Conservation (phyloP, 345 rosid species). For the Eucalyptus coolabah region DNA sequence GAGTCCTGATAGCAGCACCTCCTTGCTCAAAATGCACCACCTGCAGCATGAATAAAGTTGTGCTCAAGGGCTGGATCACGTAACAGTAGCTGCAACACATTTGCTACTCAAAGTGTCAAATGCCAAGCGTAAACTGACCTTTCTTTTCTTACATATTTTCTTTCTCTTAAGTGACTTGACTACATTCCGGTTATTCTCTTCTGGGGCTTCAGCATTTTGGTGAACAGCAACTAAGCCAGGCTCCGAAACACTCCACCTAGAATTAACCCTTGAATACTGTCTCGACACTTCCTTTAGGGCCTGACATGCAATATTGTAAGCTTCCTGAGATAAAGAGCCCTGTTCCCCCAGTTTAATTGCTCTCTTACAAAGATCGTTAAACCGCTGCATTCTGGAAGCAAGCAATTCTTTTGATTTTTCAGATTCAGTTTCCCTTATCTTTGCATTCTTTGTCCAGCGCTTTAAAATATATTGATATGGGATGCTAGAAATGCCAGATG, state of each 20-base stretch:
- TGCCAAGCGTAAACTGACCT: slow-evolving; percentile 20
- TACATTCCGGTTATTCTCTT: slow-evolving; percentile 2
- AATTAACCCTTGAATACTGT: slow-evolving; percentile 4
- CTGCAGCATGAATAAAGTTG: slow-evolving; percentile 4
- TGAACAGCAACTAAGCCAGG: slow-evolving; percentile 6
- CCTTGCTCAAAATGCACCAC: neutral
- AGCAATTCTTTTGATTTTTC: neutral
- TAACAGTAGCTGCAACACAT: neutral
- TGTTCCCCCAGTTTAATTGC: slow-evolving; percentile 24
- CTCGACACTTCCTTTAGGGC: slow-evolving; percentile 19
- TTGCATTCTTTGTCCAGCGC: slow-evolving; percentile 33
- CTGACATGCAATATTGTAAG: slow-evolving; percentile 17
- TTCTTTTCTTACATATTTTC: slow-evolving; percentile 38
- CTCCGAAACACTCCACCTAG: slow-evolving; percentile 13
- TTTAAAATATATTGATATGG: slow-evolving; percentile 19
- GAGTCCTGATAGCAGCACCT: neutral
- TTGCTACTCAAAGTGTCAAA: neutral
- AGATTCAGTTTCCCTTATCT: neutral
- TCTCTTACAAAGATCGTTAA: slow-evolving; percentile 23
- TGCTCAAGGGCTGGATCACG: neutral
- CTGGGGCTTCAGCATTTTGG: slow-evolving; percentile 8
- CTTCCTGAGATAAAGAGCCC: slow-evolving; percentile 27
- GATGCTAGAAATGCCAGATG: slow-evolving; percentile 13
- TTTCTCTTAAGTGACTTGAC: slow-evolving; percentile 23
- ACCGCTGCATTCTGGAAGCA: slow-evolving; percentile 14